phyloP scores from a whole-genome alignment of 2,329 filamentous ascomycete species.

The Trichocomaceae sp. region DNA sequence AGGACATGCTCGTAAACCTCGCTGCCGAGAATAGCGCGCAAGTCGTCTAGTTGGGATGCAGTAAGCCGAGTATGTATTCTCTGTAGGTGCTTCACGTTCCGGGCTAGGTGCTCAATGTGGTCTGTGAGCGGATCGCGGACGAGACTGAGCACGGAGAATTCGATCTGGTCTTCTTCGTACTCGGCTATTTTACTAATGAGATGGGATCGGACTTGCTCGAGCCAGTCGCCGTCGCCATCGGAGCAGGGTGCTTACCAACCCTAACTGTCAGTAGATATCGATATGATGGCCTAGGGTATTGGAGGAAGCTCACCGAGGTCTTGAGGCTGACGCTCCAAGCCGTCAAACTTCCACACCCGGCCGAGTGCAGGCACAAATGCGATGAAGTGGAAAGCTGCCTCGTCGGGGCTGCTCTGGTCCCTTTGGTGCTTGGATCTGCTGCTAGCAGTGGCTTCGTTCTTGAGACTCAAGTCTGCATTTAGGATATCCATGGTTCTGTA shows the following conservation, averaged over 20 bases:
- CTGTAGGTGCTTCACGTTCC: conserved; percentile 42
- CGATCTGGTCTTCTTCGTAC: conserved; percentile 58
- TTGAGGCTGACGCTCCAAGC: conserved; percentile 65
- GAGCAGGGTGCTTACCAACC: conserved; percentile 32
- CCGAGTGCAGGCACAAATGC: conserved; percentile 74
- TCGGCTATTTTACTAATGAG: conserved; percentile 63
- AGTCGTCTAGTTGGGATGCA: neutral
- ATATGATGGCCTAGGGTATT: too few relatives aligned
- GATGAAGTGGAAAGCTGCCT: conserved; percentile 78
- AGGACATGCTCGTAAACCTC: conserved; percentile 14
- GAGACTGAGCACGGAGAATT: conserved; percentile 73
- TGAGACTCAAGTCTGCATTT: conserved; percentile 60
- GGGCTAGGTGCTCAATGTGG: conserved; percentile 39
- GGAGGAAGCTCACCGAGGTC: conserved; percentile 52
- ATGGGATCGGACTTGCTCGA: conserved; percentile 55
- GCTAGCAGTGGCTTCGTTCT: conserved; percentile 38
- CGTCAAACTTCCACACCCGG: conserved; percentile 82
- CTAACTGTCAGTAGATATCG: too few relatives aligned
- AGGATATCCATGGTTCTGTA: conserved; percentile 67
- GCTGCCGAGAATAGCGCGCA: neutral
- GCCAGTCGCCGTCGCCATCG: conserved; percentile 57
- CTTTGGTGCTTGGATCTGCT: conserved; percentile 27
- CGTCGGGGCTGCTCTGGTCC: conserved; percentile 43
- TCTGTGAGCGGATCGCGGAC: conserved; percentile 57
- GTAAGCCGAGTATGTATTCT: conserved; percentile 28